Evolutionary conservation across 1,139 yeast species (phyloP).

Genomic region (Yamadazyma taylorii): DNA sequence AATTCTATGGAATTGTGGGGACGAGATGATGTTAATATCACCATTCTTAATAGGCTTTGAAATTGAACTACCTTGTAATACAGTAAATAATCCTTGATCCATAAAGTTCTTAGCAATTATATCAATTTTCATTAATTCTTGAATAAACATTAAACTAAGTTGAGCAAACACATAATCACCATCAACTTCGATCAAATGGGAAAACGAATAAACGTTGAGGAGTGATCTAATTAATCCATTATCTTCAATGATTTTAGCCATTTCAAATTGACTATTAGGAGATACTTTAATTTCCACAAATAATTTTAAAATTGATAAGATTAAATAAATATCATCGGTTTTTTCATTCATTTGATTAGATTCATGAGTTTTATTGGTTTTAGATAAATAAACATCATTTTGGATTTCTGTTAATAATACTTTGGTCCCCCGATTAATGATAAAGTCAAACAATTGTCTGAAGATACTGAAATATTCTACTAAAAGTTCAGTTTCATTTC

Average conservation of each 20-base stretch:
- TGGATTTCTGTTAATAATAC: conserved; percentile 57
- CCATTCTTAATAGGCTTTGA: conserved; percentile 70
- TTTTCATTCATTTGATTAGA: conserved; percentile 37
- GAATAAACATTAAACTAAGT: conserved; percentile 64
- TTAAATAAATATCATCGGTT: conserved; percentile 64
- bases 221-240: conserved; percentile 64
- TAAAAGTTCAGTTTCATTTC: conserved; percentile 39
- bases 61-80: conserved; percentile 72
- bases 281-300: conserved; percentile 55
- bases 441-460: conserved; percentile 54
- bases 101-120: conserved; percentile 67
- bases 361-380: conserved; percentile 31
- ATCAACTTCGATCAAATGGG: conserved; percentile 60
- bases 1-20: conserved; percentile 62
- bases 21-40: conserved; percentile 47
- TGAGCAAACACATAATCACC: conserved; percentile 74
- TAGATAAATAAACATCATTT: conserved; percentile 47
- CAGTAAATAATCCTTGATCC: conserved; percentile 64
- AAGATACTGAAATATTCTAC: conserved; percentile 53
- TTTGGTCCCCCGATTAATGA: conserved; percentile 61
- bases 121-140: conserved; percentile 65
- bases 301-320: conserved; percentile 62
- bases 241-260: conserved; percentile 55
- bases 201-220: conserved; percentile 64
- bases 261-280: conserved; percentile 45